Evolutionary conservation across 1,139 yeast species (phyloP).

Genomic region (Suhomyces kunorum): DNA sequence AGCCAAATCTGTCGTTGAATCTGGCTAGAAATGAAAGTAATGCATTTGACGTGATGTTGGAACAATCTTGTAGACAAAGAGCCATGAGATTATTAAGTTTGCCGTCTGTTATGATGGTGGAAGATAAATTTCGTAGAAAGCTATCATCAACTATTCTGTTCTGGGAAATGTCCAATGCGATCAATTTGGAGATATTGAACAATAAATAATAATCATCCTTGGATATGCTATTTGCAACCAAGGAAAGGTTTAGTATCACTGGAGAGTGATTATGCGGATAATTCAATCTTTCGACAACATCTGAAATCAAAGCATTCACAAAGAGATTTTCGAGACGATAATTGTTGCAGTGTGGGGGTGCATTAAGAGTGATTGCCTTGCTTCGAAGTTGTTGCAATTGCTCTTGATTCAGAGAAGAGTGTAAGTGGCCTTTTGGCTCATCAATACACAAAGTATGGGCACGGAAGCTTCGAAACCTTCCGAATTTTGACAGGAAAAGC

Average conservation of each 20-base stretch:
- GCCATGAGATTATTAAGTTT: conserved; percentile 27
- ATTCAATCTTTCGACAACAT: conserved; percentile 23
- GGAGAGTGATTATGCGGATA: conserved; percentile 19
- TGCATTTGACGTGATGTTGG: conserved; percentile 24
- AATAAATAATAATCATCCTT: conserved; percentile 30
- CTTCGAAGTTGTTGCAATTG: conserved; percentile 11
- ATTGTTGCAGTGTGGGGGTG: conserved; percentile 9
- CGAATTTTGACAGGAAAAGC: conserved; percentile 31
- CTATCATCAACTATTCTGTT: conserved; percentile 33
- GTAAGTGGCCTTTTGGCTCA: neutral
- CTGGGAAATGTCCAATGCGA: conserved; percentile 37
- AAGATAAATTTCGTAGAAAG: conserved; percentile 28
- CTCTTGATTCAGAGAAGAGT: neutral
- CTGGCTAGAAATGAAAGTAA: conserved; percentile 21
- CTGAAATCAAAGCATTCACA: conserved; percentile 27
- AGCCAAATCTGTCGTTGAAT: conserved; percentile 13
- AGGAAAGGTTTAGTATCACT: conserved; percentile 20
- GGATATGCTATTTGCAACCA: conserved; percentile 14
- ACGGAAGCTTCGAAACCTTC: conserved; percentile 21
- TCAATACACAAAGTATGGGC: conserved; percentile 24
- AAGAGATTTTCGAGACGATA: conserved; percentile 39
- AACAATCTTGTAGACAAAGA: conserved; percentile 29
- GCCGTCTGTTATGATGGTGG: conserved; percentile 25
- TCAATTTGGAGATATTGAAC: conserved; percentile 33
- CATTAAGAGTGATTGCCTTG: conserved; percentile 11